A percentile compares a stretch with the other conserved stretches of the same genome.
phyloP scores from a whole-genome alignment of 2,329 filamentous ascomycete genomes.

The Chaetomium globosum region DNA sequence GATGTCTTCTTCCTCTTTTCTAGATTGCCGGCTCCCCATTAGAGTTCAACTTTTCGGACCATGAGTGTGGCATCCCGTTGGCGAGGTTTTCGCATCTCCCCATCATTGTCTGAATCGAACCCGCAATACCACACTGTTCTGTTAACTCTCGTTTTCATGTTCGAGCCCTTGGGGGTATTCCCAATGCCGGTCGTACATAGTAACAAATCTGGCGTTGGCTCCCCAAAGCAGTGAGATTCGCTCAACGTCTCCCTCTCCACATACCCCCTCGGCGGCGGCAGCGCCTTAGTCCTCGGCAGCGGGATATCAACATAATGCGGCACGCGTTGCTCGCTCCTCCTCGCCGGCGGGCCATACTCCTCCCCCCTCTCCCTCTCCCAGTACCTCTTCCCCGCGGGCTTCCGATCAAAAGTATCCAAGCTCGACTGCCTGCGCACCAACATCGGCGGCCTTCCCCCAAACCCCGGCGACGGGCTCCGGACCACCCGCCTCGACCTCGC shows the following conservation, averaged over 20 bases:
- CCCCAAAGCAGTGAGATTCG: too few relatives aligned
- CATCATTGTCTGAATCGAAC: too few relatives aligned
- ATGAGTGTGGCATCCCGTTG: too few relatives aligned
- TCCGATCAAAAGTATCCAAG: constrained; percentile 85
- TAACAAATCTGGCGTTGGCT: too few relatives aligned
- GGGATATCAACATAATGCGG: constrained; percentile 64
- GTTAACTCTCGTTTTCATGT: too few relatives aligned
- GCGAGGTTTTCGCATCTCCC: too few relatives aligned
- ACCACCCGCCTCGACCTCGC: constrained; percentile 58
- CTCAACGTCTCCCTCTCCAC: constrained; percentile 62
- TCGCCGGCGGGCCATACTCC: constrained; percentile 64
- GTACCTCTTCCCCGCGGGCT: constrained; percentile 51
- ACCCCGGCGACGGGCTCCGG: constrained; percentile 54
- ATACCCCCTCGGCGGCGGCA: constrained; percentile 62
- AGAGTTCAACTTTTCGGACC: too few relatives aligned
- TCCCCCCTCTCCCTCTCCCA: constrained; percentile 52
- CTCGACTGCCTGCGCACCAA: constrained; percentile 83
- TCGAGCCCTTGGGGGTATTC: too few relatives aligned
- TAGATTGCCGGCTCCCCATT: too few relatives aligned
- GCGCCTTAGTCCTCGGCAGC: constrained; percentile 64
- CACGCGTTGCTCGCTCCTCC: constrained; percentile 50
- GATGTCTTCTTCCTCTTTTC: too few relatives aligned
- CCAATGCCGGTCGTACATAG: too few relatives aligned
- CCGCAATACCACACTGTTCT: too few relatives aligned
- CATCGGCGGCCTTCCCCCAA: constrained; percentile 57